These are phyloP conservation scores for Canna indica DNA, from an alignment of 176 grass and related monocot genomes.

Conservation along the genomic window DNA sequence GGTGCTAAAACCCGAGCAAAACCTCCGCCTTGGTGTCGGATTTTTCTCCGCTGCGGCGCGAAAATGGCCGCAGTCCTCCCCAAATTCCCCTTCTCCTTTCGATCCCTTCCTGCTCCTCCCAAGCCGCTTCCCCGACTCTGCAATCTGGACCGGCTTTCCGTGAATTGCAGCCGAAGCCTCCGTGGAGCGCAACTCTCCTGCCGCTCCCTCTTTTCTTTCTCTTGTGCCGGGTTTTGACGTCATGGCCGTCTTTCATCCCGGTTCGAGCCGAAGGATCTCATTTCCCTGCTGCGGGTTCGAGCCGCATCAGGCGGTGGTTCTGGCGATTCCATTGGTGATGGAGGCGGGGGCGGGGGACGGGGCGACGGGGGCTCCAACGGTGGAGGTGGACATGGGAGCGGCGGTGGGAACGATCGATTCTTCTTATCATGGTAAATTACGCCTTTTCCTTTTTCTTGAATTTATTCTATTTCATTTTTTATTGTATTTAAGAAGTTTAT, in stretches of 20 bases:
- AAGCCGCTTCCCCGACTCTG: neutral
- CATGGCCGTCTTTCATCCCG: neutral
- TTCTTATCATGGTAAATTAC: conserved; percentile 20
- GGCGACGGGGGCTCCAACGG: neutral
- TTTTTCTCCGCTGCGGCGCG: conserved; percentile 1
- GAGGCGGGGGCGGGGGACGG: neutral
- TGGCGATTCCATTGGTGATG: neutral
- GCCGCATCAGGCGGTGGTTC: conserved; percentile 8
- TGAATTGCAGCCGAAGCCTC: neutral
- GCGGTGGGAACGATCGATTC: neutral
- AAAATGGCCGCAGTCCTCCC: conserved; percentile 11
- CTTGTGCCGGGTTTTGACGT: neutral
- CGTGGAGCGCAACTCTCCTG: neutral
- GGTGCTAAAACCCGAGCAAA: neutral
- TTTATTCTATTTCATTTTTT: too few species aligned
- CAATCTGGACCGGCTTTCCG: conserved; percentile 1
- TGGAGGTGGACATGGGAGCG: neutral
- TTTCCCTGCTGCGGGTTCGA: neutral
- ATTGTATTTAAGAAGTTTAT: too few species aligned
- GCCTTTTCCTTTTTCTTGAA: neutral
- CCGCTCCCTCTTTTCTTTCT: neutral
- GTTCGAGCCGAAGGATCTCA: neutral
- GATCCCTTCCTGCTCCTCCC: neutral
- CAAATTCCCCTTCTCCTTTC: neutral
- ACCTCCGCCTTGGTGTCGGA: neutral